Evolutionary conservation across 192 early-diverging fungal species (phyloP), one percentile per base, ranked within the genome.

Genomic region (Paraglomus brasilianum): DNA sequence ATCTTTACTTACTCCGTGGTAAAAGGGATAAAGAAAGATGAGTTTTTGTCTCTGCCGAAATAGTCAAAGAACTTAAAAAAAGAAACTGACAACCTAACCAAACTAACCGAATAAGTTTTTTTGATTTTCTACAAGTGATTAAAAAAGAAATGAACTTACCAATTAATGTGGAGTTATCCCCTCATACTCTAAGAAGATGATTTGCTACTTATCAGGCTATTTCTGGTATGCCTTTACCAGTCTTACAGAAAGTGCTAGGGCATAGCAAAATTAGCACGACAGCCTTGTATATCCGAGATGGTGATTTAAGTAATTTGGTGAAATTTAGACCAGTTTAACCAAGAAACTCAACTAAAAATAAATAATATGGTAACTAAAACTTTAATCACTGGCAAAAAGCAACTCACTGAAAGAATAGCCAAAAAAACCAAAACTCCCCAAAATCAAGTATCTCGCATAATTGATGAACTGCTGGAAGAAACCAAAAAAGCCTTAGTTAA

Each of bases 21-120:
- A 53, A 53, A 53, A 17, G 52, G 7, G 8, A 9, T 10, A 53
- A 53, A 53, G 52, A 53, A 53, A 6, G 52, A 6, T 53, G 52
- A n/a, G n/a, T n/a, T n/a, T n/a, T n/a, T n/a, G n/a, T n/a, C n/a
- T n/a, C n/a, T n/a, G n/a, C n/a, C n/a, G 52, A 53, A 53, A 53
- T 53, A 53, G n/a, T 53, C 9, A 53, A 53, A 53, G 52, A 53
- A 53, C n/a, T 53, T 19, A 53, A 53, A 53, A 53, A 53, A 53
- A 53, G 52, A 53, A 53, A 53, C 52, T 53, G 52, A 53, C 52
- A 53, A 53, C 52, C 52, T 22, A 14, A 53, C n/a, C 52, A 53
- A 53, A 53, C 52, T 53, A 53, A 53, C 22, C 52, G 52, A 6
- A 10, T 53, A 8, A 53, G 8, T 56, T 56, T 56, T 56, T n/a